phyloP scores from a whole-genome alignment of 768 basidiomycete species.

The Rhizopogon sp. region DNA sequence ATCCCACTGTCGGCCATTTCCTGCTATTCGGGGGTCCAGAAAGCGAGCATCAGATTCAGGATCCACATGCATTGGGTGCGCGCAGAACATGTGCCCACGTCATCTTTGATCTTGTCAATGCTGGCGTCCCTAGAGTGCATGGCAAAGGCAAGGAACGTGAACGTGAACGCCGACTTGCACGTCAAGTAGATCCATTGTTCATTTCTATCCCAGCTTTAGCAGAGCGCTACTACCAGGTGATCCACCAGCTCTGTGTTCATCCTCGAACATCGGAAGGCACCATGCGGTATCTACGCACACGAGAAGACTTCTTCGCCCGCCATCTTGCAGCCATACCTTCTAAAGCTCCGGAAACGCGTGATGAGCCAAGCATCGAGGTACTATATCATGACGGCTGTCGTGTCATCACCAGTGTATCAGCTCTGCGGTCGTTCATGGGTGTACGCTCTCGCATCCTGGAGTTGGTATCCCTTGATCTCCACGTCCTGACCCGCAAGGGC shows the following conservation, averaged over 20 bases:
- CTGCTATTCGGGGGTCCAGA: slow-evolving; percentile 68
- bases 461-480: slow-evolving; percentile 82
- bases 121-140: slow-evolving; percentile 60
- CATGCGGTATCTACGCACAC: slow-evolving; percentile 80
- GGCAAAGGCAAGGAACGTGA: slow-evolving; percentile 36
- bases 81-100: slow-evolving; percentile 73
- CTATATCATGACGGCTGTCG: slow-evolving; percentile 69
- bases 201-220: slow-evolving; percentile 68
- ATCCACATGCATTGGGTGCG: slow-evolving; percentile 71
- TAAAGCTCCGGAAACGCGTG: slow-evolving; percentile 44
- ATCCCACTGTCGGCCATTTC: slow-evolving; percentile 86
- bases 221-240: slow-evolving; percentile 77
- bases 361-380: slow-evolving; percentile 50
- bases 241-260: slow-evolving; percentile 87
- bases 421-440: slow-evolving; percentile 72
- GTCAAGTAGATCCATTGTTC: slow-evolving; percentile 49
- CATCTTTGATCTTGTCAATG: slow-evolving; percentile 70
- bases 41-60: slow-evolving; percentile 65
- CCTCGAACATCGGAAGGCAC: slow-evolving; percentile 74
- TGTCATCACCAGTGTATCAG: slow-evolving; percentile 60
- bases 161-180: slow-evolving; percentile 21
- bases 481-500: slow-evolving; percentile 74
- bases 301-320: slow-evolving; percentile 84
- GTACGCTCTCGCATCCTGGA: slow-evolving; percentile 84
- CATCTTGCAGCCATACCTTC: slow-evolving; percentile 79